phyloP scores from a whole-genome alignment of 78 protist genomes.

The Monosiga brevicollis region DNA sequence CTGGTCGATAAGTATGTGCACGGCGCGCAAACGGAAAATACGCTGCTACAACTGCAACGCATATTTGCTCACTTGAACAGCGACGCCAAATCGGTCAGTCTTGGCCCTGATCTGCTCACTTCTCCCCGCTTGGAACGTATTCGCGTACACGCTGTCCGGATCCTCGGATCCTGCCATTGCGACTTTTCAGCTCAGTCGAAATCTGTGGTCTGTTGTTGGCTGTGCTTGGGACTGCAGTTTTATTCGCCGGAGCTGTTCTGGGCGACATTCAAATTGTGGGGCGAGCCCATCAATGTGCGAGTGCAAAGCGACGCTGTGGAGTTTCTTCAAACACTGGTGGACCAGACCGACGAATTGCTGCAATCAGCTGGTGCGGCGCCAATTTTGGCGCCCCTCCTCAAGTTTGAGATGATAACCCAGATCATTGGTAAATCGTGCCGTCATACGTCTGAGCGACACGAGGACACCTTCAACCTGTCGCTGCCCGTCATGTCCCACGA shows the following conservation, averaged over 20 bases:
- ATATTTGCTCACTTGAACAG: conserved; percentile 33
- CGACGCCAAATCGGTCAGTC: no score
- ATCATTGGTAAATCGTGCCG: conserved; percentile 8
- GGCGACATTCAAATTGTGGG: conserved; percentile 20
- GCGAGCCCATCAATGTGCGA: conserved; percentile 42
- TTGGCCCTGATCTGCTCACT: no score
- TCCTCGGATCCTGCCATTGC: no score
- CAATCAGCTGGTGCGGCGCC: conserved; percentile 1
- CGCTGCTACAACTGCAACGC: conserved; percentile 40
- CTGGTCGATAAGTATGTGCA: no score
- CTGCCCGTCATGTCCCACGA: conserved; percentile 64
- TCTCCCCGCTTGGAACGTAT: no score
- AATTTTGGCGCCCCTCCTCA: neutral
- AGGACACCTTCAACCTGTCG: conserved; percentile 3
- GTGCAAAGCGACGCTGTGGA: conserved; percentile 77
- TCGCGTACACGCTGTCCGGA: no score
- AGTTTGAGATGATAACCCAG: conserved; percentile 18
- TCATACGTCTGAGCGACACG: conserved; percentile 3
- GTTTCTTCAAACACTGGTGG: conserved; percentile 67
- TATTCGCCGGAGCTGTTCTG: conserved; percentile 54
- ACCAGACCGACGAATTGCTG: conserved; percentile 50
- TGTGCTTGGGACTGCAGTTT: conserved; percentile 47
- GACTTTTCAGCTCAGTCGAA: no score
- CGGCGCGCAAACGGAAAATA: no score
- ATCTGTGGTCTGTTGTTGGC: no score